These are phyloP conservation scores for Alnus rubra DNA, from an alignment of 306 rosid genomes.

Conservation along the genomic window DNA sequence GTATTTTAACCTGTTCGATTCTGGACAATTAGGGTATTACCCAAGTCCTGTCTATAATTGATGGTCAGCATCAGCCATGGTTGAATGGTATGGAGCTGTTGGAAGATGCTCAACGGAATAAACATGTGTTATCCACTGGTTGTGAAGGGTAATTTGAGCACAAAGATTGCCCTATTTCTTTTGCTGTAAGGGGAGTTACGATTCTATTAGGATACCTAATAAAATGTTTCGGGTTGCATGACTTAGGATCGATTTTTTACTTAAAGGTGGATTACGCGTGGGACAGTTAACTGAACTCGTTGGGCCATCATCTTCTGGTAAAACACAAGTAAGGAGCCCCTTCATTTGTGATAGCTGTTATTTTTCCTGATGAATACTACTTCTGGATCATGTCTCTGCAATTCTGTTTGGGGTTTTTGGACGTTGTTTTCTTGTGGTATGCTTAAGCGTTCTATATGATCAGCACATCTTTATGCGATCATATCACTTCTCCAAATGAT, in stretches of 20 bases:
- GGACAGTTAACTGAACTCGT: slow-evolving; percentile 90
- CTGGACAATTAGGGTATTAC: slow-evolving; percentile 37
- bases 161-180: neutral
- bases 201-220: neutral
- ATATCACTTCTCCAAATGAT: no score
- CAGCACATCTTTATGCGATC: no score
- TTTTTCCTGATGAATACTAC: neutral
- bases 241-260: slow-evolving; percentile 66
- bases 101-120: slow-evolving; percentile 37
- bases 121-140: neutral
- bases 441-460: no score
- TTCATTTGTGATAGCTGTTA: neutral
- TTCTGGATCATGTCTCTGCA: neutral
- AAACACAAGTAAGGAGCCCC: slow-evolving; percentile 62
- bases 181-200: neutral
- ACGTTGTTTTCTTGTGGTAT: no score
- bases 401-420: neutral
- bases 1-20: no score
- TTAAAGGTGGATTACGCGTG: slow-evolving; percentile 76
- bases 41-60: slow-evolving; percentile 37
- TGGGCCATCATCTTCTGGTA: slow-evolving; percentile 85
- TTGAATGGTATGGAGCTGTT: slow-evolving; percentile 53
- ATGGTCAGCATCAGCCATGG: slow-evolving; percentile 41
- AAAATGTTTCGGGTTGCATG: neutral
- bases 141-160: no score